Percentiles rank a stretch among this genome's conserved stretches.
phyloP scores from a whole-genome alignment of 129 eudicot genomes.

The Chrysanthemum lavandulifolium region DNA sequence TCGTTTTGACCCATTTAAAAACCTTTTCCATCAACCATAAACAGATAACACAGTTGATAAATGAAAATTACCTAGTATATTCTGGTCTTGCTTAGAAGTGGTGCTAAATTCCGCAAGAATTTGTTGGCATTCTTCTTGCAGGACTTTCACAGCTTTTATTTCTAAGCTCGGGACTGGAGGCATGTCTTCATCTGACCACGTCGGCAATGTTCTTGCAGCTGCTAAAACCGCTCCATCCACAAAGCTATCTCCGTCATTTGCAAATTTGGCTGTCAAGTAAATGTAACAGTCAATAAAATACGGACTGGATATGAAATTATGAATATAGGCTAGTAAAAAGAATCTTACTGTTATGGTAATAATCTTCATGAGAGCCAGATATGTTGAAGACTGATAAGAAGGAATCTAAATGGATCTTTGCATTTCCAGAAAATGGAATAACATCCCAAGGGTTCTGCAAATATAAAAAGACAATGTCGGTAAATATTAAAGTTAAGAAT shows the following conservation, averaged over 20 bases:
- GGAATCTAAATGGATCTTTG: constrained; percentile 82
- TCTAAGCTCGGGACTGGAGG: constrained; percentile 80
- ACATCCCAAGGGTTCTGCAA: constrained; percentile 99
- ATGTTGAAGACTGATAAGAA: constrained; percentile 96
- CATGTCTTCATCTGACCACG: constrained; percentile 79
- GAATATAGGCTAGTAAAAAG: not conserved
- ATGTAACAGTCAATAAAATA: not conserved
- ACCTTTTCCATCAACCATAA: too few relatives aligned
- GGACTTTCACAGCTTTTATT: constrained; percentile 74
- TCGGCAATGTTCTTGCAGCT: constrained; percentile 93
- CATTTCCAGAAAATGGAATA: constrained; percentile 76
- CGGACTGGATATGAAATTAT: not conserved
- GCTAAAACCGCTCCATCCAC: constrained; percentile 96
- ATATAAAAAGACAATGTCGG: constrained; percentile 7
- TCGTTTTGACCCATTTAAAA: not conserved
- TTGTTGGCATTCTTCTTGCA: constrained; percentile 82
- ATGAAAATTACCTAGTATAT: constrained; percentile 63
- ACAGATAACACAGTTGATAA: too few relatives aligned
- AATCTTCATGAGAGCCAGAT: constrained; percentile 75
- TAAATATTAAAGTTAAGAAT: not conserved
- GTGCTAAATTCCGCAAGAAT: constrained; percentile 67
- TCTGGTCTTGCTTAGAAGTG: constrained; percentile 72
- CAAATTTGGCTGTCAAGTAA: constrained; percentile 47
- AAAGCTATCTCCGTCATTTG: constrained; percentile 54
- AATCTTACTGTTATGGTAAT: constrained; percentile 76